Evolutionary conservation across 78 protist species (phyloP), one percentile per base, ranked within the genome.

Genomic region (Acrasis kona): DNA sequence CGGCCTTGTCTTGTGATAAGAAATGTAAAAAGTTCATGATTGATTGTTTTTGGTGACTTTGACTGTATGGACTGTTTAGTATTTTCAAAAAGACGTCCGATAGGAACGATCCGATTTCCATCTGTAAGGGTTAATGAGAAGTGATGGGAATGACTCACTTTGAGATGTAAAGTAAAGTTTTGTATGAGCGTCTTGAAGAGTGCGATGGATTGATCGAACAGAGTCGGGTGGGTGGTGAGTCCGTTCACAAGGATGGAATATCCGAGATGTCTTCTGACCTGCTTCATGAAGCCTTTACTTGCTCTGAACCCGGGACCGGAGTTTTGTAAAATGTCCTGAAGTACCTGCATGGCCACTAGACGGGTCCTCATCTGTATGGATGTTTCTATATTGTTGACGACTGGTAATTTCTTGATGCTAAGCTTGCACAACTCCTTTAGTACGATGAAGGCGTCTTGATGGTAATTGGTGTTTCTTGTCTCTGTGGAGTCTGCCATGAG

Each of bases 91-190:
- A 81, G 42, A 92, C 68, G 66, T 80, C 78, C 5, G 84, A 35
- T 81, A 90, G 89, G 82, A 91, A 87, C 10, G 90, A 90, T 2
- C 95, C 96, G 10, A 92, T 70, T 72, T 91, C 94, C 30, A n/a
- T n/a, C n/a, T n/a, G n/a, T n/a, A n/a, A n/a, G n/a, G n/a, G n/a
- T n/a, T n/a, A n/a, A n/a, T n/a, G n/a, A n/a, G n/a, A n/a, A n/a
- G n/a, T n/a, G n/a, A n/a, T n/a, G n/a, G n/a, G n/a, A n/a, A n/a
- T n/a, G n/a, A n/a, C n/a, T n/a, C n/a, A 37, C 80, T 72, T 84
- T 91, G 68, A 92, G 89, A 70, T 83, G 79, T 9, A 30, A 76
- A 83, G 86, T 84, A 80, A 87, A 92, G 65, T 71, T 69, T 0
- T 68, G 29, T 2, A 88, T 68, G 31, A 90, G 39, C 1, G 70